Evolutionary conservation across 208 protist genomes (phyloP).

Genomic region (Vickermania spadyakhi): DNA sequence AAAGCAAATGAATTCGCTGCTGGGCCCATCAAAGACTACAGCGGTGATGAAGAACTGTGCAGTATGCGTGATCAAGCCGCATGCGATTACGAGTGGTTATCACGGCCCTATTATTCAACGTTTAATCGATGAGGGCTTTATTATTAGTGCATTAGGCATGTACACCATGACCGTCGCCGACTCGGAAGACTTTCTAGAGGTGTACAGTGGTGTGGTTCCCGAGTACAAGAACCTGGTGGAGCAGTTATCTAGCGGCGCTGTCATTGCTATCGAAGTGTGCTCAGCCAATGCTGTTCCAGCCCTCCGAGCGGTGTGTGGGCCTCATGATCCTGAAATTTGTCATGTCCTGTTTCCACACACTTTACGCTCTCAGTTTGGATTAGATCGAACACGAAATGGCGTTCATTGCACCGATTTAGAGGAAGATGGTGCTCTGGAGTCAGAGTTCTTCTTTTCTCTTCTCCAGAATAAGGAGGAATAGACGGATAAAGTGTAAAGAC

Average conservation of each 20-base stretch:
- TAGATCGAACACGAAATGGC: slow-evolving; percentile 80
- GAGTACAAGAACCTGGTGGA: slow-evolving; percentile 91
- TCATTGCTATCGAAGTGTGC: slow-evolving; percentile 84
- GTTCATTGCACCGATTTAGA: slow-evolving; percentile 96
- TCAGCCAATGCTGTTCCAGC: slow-evolving; percentile 75
- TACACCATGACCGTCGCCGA: slow-evolving; percentile 86
- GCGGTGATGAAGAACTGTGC: slow-evolving; percentile 85
- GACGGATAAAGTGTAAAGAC: neutral
- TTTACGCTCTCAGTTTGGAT: slow-evolving; percentile 88
- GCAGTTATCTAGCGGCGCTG: slow-evolving; percentile 84
- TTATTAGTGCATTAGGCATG: slow-evolving; percentile 85
- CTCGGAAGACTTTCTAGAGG: slow-evolving; percentile 95
- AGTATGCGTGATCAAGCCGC: slow-evolving; percentile 93
- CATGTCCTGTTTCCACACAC: slow-evolving; percentile 88
- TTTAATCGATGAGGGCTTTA: slow-evolving; percentile 89
- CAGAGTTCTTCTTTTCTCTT: slow-evolving; percentile 90
- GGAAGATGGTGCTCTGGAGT: slow-evolving; percentile 93
- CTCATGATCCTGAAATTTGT: slow-evolving; percentile 87
- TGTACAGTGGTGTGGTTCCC: slow-evolving; percentile 94
- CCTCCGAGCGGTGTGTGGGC: slow-evolving; percentile 84
- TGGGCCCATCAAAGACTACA: slow-evolving; percentile 59
- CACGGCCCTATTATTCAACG: slow-evolving; percentile 86
- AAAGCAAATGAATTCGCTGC: slow-evolving; percentile 18
- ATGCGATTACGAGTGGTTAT: slow-evolving; percentile 85
- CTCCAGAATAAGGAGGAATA: slow-evolving; percentile 57